phyloP scores from a whole-genome alignment of 2,329 filamentous ascomycete species.

The Drechslerella coelobrocha region DNA sequence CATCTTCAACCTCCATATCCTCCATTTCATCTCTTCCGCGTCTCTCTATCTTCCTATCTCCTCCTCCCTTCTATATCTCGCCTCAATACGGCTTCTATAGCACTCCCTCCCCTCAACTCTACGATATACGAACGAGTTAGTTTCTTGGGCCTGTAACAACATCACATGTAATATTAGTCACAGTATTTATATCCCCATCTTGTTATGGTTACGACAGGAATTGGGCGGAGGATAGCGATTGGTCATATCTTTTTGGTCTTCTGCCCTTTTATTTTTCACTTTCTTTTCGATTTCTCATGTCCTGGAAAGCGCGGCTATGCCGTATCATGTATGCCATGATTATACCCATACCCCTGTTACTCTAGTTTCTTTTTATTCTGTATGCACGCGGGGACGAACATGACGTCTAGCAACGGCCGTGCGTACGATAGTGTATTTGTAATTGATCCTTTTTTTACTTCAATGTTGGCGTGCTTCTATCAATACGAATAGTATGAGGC shows the following conservation, averaged over 20 bases:
- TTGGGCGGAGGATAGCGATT: neutral
- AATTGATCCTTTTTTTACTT: no score
- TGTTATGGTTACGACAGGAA: neutral
- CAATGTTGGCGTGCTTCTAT: no score
- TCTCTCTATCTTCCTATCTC: neutral
- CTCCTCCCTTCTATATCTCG: neutral
- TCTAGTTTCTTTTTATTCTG: no score
- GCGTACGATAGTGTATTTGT: no score
- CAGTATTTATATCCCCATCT: constrained; percentile 2
- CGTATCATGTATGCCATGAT: no score
- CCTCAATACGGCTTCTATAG: constrained; percentile 4
- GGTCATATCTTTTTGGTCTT: neutral
- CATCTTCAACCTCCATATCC: neutral
- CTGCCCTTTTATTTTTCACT: no score
- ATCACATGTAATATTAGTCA: constrained; percentile 44
- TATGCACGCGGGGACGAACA: no score
- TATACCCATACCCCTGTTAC: no score
- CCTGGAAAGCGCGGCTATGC: no score
- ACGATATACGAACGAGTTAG: constrained; percentile 7
- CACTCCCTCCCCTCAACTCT: constrained; percentile 22
- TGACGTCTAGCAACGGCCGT: no score
- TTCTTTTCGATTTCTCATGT: no score
- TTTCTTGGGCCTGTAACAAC: constrained; percentile 49
- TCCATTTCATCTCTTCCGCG: neutral
- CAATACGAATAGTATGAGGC: no score